Conservation (phyloP, 2,329 filamentous ascomycete species). For the Amauroascus niger region DNA sequence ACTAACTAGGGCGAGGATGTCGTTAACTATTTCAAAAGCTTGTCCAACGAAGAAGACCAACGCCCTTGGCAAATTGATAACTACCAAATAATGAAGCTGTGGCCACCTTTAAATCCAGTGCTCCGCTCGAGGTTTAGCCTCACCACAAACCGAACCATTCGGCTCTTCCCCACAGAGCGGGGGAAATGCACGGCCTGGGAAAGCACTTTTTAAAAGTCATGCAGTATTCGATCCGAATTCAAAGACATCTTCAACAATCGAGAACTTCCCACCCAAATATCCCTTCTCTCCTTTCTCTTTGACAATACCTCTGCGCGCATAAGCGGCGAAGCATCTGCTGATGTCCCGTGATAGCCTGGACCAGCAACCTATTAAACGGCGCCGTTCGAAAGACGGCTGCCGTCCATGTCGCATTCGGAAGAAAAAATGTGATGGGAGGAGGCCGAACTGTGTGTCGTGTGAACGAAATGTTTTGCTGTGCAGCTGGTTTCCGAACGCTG, state of each 20-base stretch:
- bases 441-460: conserved; percentile 11
- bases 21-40: not conserved
- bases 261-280: not conserved
- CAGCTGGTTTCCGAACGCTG: conserved; percentile 10
- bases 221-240: not conserved
- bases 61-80: not conserved
- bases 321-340: not conserved
- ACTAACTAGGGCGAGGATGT: no score
- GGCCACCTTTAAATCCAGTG: not conserved
- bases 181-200: not conserved
- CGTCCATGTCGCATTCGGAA: conserved; percentile 12
- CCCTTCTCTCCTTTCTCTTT: not conserved
- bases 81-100: not conserved
- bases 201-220: not conserved
- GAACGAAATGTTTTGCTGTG: conserved; percentile 13
- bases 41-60: not conserved
- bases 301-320: not conserved
- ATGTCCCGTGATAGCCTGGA: conserved; percentile 8
- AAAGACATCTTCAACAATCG: not conserved
- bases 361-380: conserved; percentile 1
- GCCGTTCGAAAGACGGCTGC: conserved; percentile 12
- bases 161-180: not conserved
- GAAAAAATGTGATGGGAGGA: conserved; percentile 14
- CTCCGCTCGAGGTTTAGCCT: not conserved
- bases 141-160: not conserved